Evolutionary conservation across 192 early-diverging fungal species (phyloP), one percentile per base, ranked within the genome.

Genomic region (Umbelopsis isabellina): DNA sequence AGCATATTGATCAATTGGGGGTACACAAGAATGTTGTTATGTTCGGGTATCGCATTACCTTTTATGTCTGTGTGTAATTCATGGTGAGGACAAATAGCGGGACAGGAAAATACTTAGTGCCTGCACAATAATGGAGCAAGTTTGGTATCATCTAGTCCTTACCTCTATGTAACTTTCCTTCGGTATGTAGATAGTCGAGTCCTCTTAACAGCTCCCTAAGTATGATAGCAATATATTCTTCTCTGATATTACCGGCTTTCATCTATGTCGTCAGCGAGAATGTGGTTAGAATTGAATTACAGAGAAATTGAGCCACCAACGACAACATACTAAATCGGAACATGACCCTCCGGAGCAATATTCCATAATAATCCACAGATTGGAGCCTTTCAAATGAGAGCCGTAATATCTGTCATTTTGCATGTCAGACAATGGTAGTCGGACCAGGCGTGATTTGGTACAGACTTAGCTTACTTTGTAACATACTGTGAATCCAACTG

Each of bases 341-440:
- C 95, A 97, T 10, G 94, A 96, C 21, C 97, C 96, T 33, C 98
- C 98, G 37, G 86, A 90, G 75, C 95, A 97, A 75, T 92, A 97
- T 82, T 97, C 96, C 96, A 97, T 99, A n/a, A 97, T 91, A 35
- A 99, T 97, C 96, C 96, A 99, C 52, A 99, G 83, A 68, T 94
- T 86, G 21, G 93, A 88, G 2, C 86, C 91, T 71, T 95, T 94
- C 65, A 97, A 83, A 78, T 88, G 98, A 64, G 95, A 96, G 16
- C 92, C 94, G 84, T 91, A 91, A 83, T 97, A 97, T 83, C 90
- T 83, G 70, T 58, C 33, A 49, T 65, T 48, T 41, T 73, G 37
- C 20, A 2, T 46, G 15, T 51, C 11, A 33, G 18, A 23, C 66
- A 2, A 3, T 1, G 2, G 23, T 46, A 4, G 21, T 46, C 21